Evolutionary conservation across 2,329 filamentous ascomycete species (phyloP).

Genomic region (Trichoderma simmonsii): DNA sequence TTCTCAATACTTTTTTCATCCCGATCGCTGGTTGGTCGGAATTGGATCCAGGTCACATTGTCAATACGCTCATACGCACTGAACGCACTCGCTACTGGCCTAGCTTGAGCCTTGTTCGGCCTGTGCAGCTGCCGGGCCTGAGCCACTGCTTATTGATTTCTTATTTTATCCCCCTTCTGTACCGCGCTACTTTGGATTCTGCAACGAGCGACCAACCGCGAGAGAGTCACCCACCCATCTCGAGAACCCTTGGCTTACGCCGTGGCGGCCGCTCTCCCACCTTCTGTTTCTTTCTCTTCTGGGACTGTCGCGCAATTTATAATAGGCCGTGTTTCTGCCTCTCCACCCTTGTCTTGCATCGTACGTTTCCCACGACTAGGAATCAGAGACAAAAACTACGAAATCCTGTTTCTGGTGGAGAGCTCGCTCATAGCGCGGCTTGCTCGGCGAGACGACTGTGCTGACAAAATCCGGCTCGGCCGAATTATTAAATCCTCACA

Average conservation of each 20-base stretch:
- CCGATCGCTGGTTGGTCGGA: neutral
- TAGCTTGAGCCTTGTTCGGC: neutral
- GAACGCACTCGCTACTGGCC: neutral
- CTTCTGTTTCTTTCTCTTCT: neutral
- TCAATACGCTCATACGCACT: too few relatives aligned
- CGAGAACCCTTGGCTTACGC: neutral
- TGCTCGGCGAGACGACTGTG: constrained; percentile 5
- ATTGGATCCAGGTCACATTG: too few relatives aligned
- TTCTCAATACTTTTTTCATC: neutral
- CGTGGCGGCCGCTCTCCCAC: neutral
- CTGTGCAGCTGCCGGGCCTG: neutral
- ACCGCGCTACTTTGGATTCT: neutral
- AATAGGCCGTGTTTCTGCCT: neutral
- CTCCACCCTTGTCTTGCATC: neutral
- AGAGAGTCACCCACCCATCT: neutral
- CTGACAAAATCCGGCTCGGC: constrained; percentile 14
- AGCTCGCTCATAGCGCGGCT: constrained; percentile 4
- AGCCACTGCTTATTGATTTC: constrained; percentile 5
- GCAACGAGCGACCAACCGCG: constrained; percentile 4
- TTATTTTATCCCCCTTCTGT: constrained; percentile 1
- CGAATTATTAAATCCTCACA: constrained; percentile 12
- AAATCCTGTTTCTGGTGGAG: neutral
- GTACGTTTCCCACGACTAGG: neutral
- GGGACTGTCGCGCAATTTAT: neutral
- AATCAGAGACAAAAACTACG: neutral